Evolutionary conservation across 768 basidiomycete genomes (phyloP).

Genomic region (Psilocybe cubensis): DNA sequence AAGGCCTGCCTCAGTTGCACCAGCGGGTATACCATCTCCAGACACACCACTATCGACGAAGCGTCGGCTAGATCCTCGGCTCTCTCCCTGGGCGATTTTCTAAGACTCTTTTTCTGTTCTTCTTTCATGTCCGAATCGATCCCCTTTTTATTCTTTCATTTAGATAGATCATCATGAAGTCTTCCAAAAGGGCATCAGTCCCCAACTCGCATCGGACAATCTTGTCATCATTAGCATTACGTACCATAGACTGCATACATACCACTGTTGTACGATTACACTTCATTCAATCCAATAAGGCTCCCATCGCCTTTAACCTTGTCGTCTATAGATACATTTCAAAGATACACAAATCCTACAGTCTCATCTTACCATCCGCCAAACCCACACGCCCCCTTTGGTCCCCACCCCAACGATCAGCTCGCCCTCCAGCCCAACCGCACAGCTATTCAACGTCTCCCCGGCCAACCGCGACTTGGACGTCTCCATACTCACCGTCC

Average conservation of each 20-base stretch:
- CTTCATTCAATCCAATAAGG: background rate
- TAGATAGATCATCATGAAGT: background rate
- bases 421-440: slow-evolving; percentile 46
- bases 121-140: background rate
- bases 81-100: too few relatives aligned
- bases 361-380: slow-evolving; percentile 25
- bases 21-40: slow-evolving; percentile 16
- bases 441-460: slow-evolving; percentile 40
- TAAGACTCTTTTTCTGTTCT: too few relatives aligned
- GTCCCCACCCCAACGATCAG: slow-evolving; percentile 44
- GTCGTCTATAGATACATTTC: background rate
- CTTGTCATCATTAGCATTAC: background rate
- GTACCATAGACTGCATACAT: background rate
- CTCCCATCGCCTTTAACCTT: background rate
- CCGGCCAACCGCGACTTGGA: slow-evolving; percentile 5
- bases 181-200: background rate
- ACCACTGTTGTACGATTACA: background rate
- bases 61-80: slow-evolving; percentile 7
- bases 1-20: slow-evolving; percentile 7
- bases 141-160: background rate
- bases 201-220: background rate
- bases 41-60: slow-evolving; percentile 11
- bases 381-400: slow-evolving; percentile 44
- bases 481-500: slow-evolving; percentile 23
- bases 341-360: background rate